Conservation (phyloP, 176 grass and related monocot genomes). For the Otatea glauca region DNA sequence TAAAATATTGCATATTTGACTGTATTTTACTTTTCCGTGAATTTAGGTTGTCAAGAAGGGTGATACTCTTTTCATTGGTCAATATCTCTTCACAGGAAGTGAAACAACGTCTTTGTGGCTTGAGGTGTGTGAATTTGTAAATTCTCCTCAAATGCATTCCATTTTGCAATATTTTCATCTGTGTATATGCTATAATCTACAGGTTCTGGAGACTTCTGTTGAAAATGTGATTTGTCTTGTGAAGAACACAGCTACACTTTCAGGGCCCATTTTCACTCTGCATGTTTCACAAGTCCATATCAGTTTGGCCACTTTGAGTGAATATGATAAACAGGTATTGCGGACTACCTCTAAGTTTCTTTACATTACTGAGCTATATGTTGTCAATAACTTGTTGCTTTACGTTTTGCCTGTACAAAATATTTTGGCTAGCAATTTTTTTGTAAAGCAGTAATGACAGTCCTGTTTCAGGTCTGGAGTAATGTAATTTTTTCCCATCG, state of each 20-base stretch:
- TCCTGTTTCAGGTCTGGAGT: neutral
- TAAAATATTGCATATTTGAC: neutral
- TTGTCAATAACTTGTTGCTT: neutral
- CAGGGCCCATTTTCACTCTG: slow-evolving; percentile 78
- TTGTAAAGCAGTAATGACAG: neutral
- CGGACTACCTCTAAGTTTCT: slow-evolving; percentile 13
- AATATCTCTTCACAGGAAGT: slow-evolving; percentile 99
- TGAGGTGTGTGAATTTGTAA: slow-evolving; percentile 58
- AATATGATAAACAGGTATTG: slow-evolving; percentile 87
- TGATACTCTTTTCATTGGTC: slow-evolving; percentile 95
- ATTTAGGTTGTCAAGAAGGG: slow-evolving; percentile 83
- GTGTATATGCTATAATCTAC: slow-evolving; percentile 27
- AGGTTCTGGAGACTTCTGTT: slow-evolving; percentile 75
- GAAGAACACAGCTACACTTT: slow-evolving; percentile 82
- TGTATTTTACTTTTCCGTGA: slow-evolving; percentile 22
- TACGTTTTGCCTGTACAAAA: slow-evolving; percentile 9
- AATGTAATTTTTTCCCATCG: neutral
- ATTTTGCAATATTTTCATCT: slow-evolving; percentile 18
- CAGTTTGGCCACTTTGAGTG: slow-evolving; percentile 84
- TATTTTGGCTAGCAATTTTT: slow-evolving; percentile 9
- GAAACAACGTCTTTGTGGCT: slow-evolving; percentile 95
- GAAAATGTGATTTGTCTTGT: slow-evolving; percentile 77
- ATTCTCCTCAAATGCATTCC: slow-evolving; percentile 2
- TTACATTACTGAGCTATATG: slow-evolving; percentile 20
- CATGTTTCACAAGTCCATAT: slow-evolving; percentile 80